These are phyloP conservation scores for Mycena rosella DNA, from an alignment of 768 basidiomycete genomes.

Conservation along the genomic window DNA sequence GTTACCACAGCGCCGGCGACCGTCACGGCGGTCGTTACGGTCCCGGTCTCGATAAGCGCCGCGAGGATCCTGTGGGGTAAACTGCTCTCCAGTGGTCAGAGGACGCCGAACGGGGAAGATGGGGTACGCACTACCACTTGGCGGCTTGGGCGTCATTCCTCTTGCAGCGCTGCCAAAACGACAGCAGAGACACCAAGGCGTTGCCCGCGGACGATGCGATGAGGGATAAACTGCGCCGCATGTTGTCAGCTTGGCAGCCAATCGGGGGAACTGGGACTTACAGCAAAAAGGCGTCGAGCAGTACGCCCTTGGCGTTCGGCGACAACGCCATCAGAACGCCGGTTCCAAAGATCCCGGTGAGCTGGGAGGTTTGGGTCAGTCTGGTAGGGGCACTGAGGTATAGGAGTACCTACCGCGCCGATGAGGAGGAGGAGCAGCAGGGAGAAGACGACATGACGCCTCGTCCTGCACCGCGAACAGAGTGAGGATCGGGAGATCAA, in stretches of 20 bases:
- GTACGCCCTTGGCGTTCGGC: neutral
- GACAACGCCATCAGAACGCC: slow-evolving; percentile 22
- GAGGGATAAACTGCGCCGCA: slow-evolving; percentile 15
- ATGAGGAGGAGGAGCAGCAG: slow-evolving; percentile 14
- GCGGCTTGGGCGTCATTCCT: neutral
- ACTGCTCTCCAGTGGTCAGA: neutral
- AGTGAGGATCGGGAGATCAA: neutral
- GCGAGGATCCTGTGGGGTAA: neutral
- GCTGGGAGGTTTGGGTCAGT: neutral
- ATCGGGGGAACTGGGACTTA: neutral
- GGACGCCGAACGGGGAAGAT: neutral
- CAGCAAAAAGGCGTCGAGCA: slow-evolving; percentile 8
- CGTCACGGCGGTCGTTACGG: slow-evolving; percentile 7
- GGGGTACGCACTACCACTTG: slow-evolving; percentile 6
- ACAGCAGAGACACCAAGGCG: slow-evolving; percentile 8
- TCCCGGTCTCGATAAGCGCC: slow-evolving; percentile 20
- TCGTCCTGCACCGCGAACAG: slow-evolving; percentile 9
- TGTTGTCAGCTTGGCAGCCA: neutral
- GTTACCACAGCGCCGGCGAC: neutral
- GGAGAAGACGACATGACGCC: slow-evolving; percentile 17
- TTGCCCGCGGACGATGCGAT: slow-evolving; percentile 12
- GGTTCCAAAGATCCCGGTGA: slow-evolving; percentile 24
- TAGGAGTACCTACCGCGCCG: slow-evolving; percentile 11
- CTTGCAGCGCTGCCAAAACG: slow-evolving; percentile 21
- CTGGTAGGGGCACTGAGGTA: neutral